Percentiles rank a stretch among this genome's conserved stretches.
Conservation (phyloP, 2,329 filamentous ascomycete genomes). For the Diaporthe capsici region DNA sequence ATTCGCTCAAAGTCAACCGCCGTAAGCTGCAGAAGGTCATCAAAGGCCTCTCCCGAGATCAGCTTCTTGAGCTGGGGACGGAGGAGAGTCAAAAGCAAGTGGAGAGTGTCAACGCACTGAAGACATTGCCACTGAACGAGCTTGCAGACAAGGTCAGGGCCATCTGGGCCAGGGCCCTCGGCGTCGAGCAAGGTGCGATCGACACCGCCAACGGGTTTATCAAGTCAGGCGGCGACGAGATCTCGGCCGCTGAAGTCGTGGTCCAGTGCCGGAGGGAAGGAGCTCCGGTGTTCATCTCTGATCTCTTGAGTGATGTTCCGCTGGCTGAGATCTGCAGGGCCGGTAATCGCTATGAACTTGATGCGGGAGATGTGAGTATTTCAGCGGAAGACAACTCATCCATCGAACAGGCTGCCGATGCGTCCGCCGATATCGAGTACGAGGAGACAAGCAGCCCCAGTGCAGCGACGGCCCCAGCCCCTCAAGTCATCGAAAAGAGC, state of each 20-base stretch:
- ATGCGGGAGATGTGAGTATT: not conserved
- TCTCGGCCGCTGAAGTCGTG: slow-evolving; percentile 60
- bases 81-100: slow-evolving; percentile 55
- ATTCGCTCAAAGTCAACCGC: slow-evolving; percentile 65
- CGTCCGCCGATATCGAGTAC: not conserved
- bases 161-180: slow-evolving; percentile 63
- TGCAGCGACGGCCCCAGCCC: slow-evolving; percentile 37
- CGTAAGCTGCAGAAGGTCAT: slow-evolving; percentile 62
- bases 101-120: slow-evolving; percentile 52
- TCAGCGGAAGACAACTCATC: slow-evolving; percentile 19
- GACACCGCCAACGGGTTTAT: slow-evolving; percentile 61
- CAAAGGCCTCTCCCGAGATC: slow-evolving; percentile 56
- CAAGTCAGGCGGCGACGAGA: slow-evolving; percentile 61
- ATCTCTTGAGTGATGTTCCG: slow-evolving; percentile 57
- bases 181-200: slow-evolving; percentile 56
- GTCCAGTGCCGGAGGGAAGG: slow-evolving; percentile 59
- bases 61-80: slow-evolving; percentile 58
- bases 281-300: slow-evolving; percentile 57
- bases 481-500: slow-evolving; percentile 48
- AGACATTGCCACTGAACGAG: slow-evolving; percentile 63
- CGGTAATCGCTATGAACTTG: not conserved
- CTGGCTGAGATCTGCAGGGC: slow-evolving; percentile 61
- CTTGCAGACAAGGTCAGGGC: slow-evolving; percentile 62
- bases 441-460: slow-evolving; percentile 16
- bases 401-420: slow-evolving; percentile 17